These are phyloP conservation scores for Rhypophila decipiens DNA, from an alignment of 495 filamentous ascomycete species.

Conservation along the genomic window DNA sequence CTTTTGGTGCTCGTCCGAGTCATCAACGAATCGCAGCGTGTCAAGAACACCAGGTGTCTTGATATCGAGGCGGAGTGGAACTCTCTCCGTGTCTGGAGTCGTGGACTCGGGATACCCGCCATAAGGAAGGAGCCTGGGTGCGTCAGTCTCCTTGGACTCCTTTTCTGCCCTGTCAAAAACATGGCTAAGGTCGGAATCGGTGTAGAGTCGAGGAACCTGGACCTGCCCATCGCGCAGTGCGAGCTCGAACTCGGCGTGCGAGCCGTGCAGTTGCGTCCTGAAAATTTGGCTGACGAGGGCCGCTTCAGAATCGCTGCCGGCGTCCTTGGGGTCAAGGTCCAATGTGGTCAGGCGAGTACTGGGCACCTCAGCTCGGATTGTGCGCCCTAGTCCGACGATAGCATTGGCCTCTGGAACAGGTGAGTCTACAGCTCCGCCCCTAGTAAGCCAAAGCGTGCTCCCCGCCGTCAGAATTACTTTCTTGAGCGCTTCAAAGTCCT, in stretches of 20 bases:
- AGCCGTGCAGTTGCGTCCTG: too few relatives aligned
- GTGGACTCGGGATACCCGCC: too few relatives aligned
- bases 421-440: conserved; percentile 24
- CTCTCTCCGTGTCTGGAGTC: too few relatives aligned
- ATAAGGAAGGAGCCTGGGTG: too few relatives aligned
- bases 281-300: too few relatives aligned
- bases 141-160: too few relatives aligned
- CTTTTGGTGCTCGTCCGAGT: conserved; percentile 11
- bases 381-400: conserved; percentile 28
- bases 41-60: conserved; percentile 32
- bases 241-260: too few relatives aligned
- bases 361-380: conserved; percentile 28
- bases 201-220: too few relatives aligned
- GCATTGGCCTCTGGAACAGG: conserved; percentile 24
- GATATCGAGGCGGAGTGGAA: conserved; percentile 13
- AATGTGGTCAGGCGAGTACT: conserved; percentile 24
- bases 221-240: too few relatives aligned
- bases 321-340: conserved; percentile 22
- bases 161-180: too few relatives aligned
- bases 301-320: too few relatives aligned
- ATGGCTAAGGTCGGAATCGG: too few relatives aligned
- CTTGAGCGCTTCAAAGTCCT: conserved; percentile 1
- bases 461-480: background rate
- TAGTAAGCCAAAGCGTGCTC: conserved; percentile 31
- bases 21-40: conserved; percentile 29